Evolutionary conservation across 2,329 filamentous ascomycete genomes (phyloP).

Genomic region (Arthrocladium fulminans): DNA sequence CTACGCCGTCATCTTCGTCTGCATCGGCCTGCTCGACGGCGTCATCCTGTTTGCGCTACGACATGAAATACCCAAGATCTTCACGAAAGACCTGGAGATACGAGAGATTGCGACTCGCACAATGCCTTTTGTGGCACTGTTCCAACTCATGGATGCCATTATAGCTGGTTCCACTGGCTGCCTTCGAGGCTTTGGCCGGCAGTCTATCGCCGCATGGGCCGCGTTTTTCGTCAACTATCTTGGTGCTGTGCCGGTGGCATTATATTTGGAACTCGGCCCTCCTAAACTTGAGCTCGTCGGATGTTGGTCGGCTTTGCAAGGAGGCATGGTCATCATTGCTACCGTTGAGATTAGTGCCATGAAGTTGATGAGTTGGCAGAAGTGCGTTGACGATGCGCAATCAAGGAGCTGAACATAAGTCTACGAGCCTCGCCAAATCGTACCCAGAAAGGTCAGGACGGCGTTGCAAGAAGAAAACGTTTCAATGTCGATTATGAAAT

Average conservation of each 20-base stretch:
- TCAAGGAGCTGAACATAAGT: not conserved
- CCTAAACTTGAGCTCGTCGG: slow-evolving; percentile 10
- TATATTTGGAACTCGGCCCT: slow-evolving; percentile 11
- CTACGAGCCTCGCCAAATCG: too few relatives aligned
- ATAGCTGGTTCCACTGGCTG: slow-evolving; percentile 64
- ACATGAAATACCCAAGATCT: slow-evolving; percentile 58
- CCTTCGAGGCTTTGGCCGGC: slow-evolving; percentile 66
- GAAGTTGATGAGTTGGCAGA: slow-evolving; percentile 12
- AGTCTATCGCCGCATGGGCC: slow-evolving; percentile 70
- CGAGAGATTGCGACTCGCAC: slow-evolving; percentile 52
- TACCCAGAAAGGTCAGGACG: too few relatives aligned
- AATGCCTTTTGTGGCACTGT: slow-evolving; percentile 63
- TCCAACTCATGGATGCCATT: slow-evolving; percentile 70
- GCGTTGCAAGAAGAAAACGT: too few relatives aligned
- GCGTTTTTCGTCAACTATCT: slow-evolving; percentile 69
- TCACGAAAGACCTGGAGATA: slow-evolving; percentile 55
- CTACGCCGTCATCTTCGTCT: slow-evolving; percentile 49
- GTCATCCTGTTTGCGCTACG: slow-evolving; percentile 53
- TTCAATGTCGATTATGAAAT: too few relatives aligned
- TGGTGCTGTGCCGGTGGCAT: slow-evolving; percentile 38
- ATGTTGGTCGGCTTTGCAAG: slow-evolving; percentile 10
- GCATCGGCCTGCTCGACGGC: slow-evolving; percentile 62
- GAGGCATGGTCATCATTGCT: slow-evolving; percentile 6
- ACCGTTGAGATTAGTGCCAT: slow-evolving; percentile 6
- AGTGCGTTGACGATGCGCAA: slow-evolving; percentile 12